Base-by-base conservation (phyloP, 805 yeast genomes). In the Saccharomycopsis synnaedendra region DNA sequence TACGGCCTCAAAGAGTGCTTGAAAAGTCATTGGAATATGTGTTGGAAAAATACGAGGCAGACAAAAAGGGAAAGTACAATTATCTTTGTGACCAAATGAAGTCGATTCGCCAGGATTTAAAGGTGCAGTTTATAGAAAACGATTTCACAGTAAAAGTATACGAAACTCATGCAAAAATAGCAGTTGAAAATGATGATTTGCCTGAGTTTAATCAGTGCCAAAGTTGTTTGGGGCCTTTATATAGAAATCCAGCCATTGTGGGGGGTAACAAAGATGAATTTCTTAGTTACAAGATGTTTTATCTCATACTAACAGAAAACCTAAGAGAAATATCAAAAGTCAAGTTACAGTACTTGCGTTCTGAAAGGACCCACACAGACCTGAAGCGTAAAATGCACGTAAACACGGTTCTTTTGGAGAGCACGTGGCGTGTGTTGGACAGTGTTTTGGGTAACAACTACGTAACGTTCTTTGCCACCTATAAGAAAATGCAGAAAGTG, bases 181-280 rank as follows among this genome's bases (percentile, higher is more conserved):
- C 97, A 0, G 72, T 90, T 37, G 83, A 80, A 55, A 80, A 83
- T 58, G 72, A 75, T 39, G 98, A 90, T 62, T 65, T 90, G 53
- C 97, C 97, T 6, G 97, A 93, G 62, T 88, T 85, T 62, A 93
- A 93, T 65, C 97, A 90, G 62, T 93, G 97, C 61, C 95, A 85
- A 62, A 78, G 94, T 10, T 86, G 87, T 57, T 65, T 93, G 44
- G 76, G 76, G 53, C 68, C 73, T 41, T 66, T 89, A 29, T 89
- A 82, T 58, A 74, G 68, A 31, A 56, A 57, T 29, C 66, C 67
- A 4, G 62, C 64, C 5, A 59, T 65, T n/a, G 56, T 55, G 33
- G 58, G 55, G 31, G 55, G 60, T 9, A 67, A 68, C 47, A 64
- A 70, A 54, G 66, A 71, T 42, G 96, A 89, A 59, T 86, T 85